A percentile compares a stretch with the other conserved stretches of the same genome.
Evolutionary conservation across 2,329 filamentous ascomycete species (phyloP).

Genomic region (Neocucurbitaria cava): DNA sequence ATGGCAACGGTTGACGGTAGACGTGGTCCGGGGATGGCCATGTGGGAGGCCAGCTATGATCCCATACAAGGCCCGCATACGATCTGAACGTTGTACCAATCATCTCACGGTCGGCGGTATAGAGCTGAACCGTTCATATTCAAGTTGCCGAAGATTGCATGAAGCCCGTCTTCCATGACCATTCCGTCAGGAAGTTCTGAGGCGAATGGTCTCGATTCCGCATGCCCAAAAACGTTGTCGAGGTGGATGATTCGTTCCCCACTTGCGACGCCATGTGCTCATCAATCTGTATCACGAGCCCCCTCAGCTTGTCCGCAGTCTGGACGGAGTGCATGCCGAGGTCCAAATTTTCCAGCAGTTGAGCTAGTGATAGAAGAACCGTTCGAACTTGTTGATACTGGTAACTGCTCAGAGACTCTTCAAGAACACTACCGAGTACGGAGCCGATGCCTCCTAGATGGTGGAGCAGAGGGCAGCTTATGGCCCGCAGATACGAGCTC

Average conservation of each 20-base stretch:
- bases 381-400: conserved; percentile 52
- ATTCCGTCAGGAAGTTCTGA: background rate
- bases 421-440: conserved; percentile 58
- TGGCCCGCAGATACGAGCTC: conserved; percentile 55
- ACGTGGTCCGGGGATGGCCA: too few relatives aligned
- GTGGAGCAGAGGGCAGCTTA: conserved; percentile 58
- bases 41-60: too few relatives aligned
- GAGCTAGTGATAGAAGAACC: conserved; percentile 53
- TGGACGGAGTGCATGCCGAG: background rate
- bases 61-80: too few relatives aligned
- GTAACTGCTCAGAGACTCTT: conserved; percentile 51
- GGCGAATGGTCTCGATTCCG: background rate
- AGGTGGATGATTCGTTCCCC: background rate
- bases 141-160: background rate
- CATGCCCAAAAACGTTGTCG: background rate
- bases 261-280: background rate
- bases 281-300: background rate
- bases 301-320: background rate
- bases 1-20: too few relatives aligned
- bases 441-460: conserved; percentile 59
- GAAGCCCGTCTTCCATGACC: background rate
- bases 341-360: conserved; percentile 55
- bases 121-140: background rate
- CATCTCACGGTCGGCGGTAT: too few relatives aligned
- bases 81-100: too few relatives aligned